Conservation (phyloP, 768 basidiomycete genomes). For the Lactarius deliciosus region DNA sequence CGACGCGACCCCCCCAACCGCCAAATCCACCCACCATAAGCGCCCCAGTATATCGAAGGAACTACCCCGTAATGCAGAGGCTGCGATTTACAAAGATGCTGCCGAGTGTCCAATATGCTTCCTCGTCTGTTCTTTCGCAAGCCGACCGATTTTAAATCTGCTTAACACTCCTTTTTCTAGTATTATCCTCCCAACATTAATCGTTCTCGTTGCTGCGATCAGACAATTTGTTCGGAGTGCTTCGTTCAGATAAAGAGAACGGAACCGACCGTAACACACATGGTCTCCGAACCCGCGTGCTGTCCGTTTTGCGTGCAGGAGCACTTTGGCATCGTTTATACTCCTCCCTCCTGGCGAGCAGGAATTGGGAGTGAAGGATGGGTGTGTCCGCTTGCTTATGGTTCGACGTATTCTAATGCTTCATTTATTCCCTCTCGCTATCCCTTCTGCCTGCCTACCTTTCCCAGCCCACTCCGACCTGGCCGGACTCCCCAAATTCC, state of each 20-base stretch:
- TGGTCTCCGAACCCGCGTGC: constrained; percentile 94
- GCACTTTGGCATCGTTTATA: constrained; percentile 93
- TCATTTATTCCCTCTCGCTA: constrained; percentile 8
- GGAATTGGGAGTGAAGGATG: constrained; percentile 75
- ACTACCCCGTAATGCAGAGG: constrained; percentile 63
- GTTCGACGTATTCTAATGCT: constrained; percentile 18
- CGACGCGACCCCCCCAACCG: constrained; percentile 40
- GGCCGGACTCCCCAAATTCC: constrained; percentile 55
- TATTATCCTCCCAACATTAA: constrained; percentile 98
- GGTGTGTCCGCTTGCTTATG: constrained; percentile 43
- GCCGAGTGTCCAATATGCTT: constrained; percentile 98
- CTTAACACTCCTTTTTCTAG: constrained; percentile 42
- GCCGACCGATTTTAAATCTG: constrained; percentile 27
- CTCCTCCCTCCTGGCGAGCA: constrained; percentile 74
- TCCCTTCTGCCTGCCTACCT: constrained; percentile 6
- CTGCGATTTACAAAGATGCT: constrained; percentile 77
- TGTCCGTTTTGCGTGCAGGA: constrained; percentile 98
- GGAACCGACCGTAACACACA: constrained; percentile 91
- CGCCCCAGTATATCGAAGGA: constrained; percentile 64
- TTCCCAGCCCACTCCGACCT: constrained; percentile 37
- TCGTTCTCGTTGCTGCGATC: constrained; percentile 96
- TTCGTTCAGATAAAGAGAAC: constrained; percentile 98
- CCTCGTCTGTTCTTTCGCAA: constrained; percentile 57
- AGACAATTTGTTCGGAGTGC: constrained; percentile 98
- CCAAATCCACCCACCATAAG: constrained; percentile 48